A percentile compares a stretch with the other conserved stretches of the same genome.
These are phyloP conservation scores for Echinosophora koreensis DNA, from an alignment of 306 rosid species.

Conservation along the genomic window DNA sequence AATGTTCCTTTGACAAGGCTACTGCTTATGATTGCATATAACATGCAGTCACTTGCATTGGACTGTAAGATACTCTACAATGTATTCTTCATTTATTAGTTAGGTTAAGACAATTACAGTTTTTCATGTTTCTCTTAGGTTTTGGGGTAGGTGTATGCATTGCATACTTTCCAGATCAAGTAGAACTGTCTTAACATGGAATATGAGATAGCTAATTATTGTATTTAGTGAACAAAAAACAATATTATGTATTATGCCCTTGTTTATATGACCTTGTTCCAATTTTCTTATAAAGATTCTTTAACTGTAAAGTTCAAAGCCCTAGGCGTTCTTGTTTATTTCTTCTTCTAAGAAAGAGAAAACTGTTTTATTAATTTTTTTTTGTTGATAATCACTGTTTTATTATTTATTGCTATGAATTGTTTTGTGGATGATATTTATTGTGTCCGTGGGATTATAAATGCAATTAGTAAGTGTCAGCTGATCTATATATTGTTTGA, in stretches of 20 bases:
- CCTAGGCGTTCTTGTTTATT: neutral
- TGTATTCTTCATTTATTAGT: conserved; percentile 23
- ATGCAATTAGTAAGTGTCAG: neutral
- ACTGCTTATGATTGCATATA: conserved; percentile 16
- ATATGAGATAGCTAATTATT: neutral
- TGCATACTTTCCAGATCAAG: conserved; percentile 12
- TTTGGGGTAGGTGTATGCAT: neutral
- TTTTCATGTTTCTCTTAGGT: neutral
- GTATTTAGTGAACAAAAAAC: neutral
- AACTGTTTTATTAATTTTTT: neutral
- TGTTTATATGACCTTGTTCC: conserved; percentile 36
- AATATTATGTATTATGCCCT: conserved; percentile 9
- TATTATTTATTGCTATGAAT: neutral
- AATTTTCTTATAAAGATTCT: neutral
- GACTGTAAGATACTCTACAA: neutral
- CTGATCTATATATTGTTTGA: conserved; percentile 32
- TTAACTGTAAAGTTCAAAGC: neutral
- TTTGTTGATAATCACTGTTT: too few species aligned
- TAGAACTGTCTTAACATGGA: neutral
- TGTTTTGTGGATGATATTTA: conserved; percentile 16
- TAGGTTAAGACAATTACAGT: conserved; percentile 5
- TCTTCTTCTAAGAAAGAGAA: neutral
- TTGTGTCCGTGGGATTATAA: conserved; percentile 22
- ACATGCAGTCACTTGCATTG: neutral
- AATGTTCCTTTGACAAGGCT: conserved; percentile 11